Percentiles rank a stretch among this genome's conserved stretches.
phyloP scores from a whole-genome alignment of 768 basidiomycete genomes.

The Tylopilus sp. region DNA sequence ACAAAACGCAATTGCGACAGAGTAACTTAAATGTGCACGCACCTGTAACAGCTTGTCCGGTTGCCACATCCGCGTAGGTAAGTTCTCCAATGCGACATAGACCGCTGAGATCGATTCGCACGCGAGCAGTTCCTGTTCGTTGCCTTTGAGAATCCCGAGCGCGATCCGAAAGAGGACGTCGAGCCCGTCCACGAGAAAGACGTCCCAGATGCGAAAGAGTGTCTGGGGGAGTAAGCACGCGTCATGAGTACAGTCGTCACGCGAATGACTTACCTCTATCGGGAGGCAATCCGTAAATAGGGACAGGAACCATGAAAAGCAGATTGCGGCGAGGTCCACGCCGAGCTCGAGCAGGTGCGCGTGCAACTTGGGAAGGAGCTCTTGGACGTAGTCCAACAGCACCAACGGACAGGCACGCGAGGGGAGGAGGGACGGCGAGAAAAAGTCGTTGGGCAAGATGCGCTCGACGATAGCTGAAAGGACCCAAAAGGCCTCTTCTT shows the following conservation, averaged over 20 bases:
- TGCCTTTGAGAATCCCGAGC: constrained; percentile 77
- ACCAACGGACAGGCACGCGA: constrained; percentile 94
- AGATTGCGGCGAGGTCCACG: constrained; percentile 90
- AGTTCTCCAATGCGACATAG: constrained; percentile 83
- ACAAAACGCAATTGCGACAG: too few species aligned
- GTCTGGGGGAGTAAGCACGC: constrained; percentile 47
- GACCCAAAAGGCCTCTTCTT: constrained; percentile 98
- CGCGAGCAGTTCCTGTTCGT: constrained; percentile 78
- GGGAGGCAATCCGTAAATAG: constrained; percentile 95
- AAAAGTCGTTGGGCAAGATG: constrained; percentile 89
- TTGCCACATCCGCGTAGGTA: constrained; percentile 93
- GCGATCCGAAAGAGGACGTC: constrained; percentile 92
- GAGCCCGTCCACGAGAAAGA: constrained; percentile 89
- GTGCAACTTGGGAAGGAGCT: constrained; percentile 70
- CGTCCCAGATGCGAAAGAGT: constrained; percentile 93
- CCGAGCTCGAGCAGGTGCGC: constrained; percentile 74
- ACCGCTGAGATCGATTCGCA: constrained; percentile 86
- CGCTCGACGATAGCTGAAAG: constrained; percentile 85
- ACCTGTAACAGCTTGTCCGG: constrained; percentile 90
- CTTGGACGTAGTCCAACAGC: constrained; percentile 81
- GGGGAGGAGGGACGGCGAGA: constrained; percentile 86
- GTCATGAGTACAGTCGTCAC: not conserved
- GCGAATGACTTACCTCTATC: constrained; percentile 66
- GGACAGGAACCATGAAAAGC: constrained; percentile 98
- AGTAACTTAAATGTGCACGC: not conserved